Evolutionary conservation across 768 basidiomycete genomes (phyloP).

Genomic region (Pilatotrama ljubarskyi): DNA sequence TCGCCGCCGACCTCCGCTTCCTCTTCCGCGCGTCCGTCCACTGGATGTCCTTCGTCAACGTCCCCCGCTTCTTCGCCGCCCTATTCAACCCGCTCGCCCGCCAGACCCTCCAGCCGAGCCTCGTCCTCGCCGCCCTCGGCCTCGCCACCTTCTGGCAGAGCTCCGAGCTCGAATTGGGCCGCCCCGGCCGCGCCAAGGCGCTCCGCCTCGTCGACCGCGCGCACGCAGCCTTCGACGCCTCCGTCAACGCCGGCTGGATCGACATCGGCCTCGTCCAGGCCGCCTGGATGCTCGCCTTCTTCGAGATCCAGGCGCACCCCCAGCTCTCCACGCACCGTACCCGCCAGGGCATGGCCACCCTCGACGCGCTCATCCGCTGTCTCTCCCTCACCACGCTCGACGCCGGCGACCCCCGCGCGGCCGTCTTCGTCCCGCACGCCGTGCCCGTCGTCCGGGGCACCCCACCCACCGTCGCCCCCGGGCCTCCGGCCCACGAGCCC

Average conservation of each 20-base stretch:
- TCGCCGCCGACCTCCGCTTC: constrained; percentile 60
- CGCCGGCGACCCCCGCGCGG: constrained; percentile 29
- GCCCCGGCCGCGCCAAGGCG: constrained; percentile 53
- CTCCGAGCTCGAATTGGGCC: constrained; percentile 54
- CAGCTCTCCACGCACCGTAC: constrained; percentile 51
- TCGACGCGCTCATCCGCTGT: constrained; percentile 67
- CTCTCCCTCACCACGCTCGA: constrained; percentile 63
- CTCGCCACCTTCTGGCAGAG: constrained; percentile 67
- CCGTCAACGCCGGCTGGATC: constrained; percentile 67
- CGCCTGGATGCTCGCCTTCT: constrained; percentile 71
- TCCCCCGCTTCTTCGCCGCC: constrained; percentile 63
- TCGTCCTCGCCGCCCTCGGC: constrained; percentile 61
- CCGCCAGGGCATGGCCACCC: constrained; percentile 53
- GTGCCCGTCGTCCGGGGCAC: constrained; percentile 7
- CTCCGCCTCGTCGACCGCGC: constrained; percentile 64
- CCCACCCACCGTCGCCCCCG: neutral
- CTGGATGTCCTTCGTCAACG: constrained; percentile 73
- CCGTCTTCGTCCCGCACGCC: constrained; percentile 20
- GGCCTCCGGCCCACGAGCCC: neutral
- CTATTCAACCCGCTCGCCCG: constrained; percentile 54
- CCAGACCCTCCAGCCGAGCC: constrained; percentile 61
- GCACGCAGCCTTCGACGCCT: constrained; percentile 67
- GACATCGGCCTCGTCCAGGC: constrained; percentile 74
- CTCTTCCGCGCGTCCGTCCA: constrained; percentile 63
- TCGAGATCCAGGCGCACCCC: constrained; percentile 72